These are phyloP conservation scores for Pelargonium citronellum DNA, from an alignment of 441 rosid species.

Conservation along the genomic window DNA sequence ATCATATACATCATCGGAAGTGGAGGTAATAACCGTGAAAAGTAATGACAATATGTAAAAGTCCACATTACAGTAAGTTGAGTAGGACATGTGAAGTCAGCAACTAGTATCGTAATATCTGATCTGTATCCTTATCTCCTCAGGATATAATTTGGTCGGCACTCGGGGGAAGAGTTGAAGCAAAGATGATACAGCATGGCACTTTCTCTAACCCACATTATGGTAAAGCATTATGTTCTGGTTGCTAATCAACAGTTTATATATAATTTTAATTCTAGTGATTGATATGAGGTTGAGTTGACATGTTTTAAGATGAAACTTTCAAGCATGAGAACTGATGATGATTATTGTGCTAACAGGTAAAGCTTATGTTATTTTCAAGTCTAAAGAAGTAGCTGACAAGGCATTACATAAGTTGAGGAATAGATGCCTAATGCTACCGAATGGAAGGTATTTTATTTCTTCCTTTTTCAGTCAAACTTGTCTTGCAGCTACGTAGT, in stretches of 20 bases:
- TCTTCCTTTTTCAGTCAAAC: neutral
- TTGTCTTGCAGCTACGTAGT: neutral
- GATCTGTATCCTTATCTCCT: neutral
- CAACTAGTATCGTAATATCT: too few species aligned
- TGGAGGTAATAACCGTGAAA: constrained; percentile 32
- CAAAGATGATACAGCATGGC: constrained; percentile 35
- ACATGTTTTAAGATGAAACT: neutral
- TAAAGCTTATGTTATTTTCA: constrained; percentile 42
- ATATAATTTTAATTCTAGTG: neutral
- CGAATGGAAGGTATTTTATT: constrained; percentile 31
- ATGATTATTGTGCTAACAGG: constrained; percentile 30
- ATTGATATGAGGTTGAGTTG: neutral
- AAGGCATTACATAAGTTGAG: constrained; percentile 29
- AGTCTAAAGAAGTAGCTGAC: constrained; percentile 42
- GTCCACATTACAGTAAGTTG: too few species aligned
- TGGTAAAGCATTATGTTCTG: constrained; percentile 32
- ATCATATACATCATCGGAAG: constrained; percentile 45
- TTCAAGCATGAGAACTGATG: neutral
- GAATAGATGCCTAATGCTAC: constrained; percentile 32
- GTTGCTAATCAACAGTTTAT: neutral
- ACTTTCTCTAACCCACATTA: constrained; percentile 27
- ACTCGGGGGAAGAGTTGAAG: constrained; percentile 36
- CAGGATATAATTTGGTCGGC: constrained; percentile 46
- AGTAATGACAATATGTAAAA: neutral
- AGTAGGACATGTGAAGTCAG: too few species aligned